A percentile compares a stretch with the other conserved stretches of the same genome.
Conservation (phyloP, 192 early-diverging fungal species). For the Helicostylum pulchrum region DNA sequence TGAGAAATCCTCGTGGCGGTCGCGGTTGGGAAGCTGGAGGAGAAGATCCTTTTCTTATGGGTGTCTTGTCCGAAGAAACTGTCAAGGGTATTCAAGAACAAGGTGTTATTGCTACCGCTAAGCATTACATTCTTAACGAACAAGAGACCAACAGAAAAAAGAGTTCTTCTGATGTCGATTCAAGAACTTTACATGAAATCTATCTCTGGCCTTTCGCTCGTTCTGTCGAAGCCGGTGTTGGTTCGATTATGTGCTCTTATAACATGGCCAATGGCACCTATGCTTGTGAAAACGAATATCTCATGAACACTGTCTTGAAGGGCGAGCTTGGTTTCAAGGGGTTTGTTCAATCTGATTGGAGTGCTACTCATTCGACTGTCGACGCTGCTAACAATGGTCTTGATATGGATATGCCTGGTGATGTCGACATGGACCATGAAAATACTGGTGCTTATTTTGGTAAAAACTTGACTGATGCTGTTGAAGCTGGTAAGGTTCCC, state of each 20-base stretch:
- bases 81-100: conserved; percentile 21
- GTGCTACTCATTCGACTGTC: conserved; percentile 33
- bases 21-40: conserved; percentile 25
- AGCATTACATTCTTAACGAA: conserved; percentile 26
- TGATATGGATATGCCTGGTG: conserved; percentile 66
- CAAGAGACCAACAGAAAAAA: conserved; percentile 21
- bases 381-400: conserved; percentile 35
- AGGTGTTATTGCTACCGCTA: conserved; percentile 19
- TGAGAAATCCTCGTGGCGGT: conserved; percentile 22
- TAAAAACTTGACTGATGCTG: conserved; percentile 11
- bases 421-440: background rate
- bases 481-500: conserved; percentile 1
- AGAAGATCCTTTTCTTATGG: conserved; percentile 27
- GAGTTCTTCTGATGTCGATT: conserved; percentile 45
- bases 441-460: conserved; percentile 9
- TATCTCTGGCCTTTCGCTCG: conserved; percentile 60
- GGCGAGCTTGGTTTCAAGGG: conserved; percentile 51
- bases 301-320: conserved; percentile 45
- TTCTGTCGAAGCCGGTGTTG: conserved; percentile 50
- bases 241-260: conserved; percentile 61
- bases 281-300: conserved; percentile 48
- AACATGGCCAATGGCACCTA: conserved; percentile 56
- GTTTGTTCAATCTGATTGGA: conserved; percentile 47
- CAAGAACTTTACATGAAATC: conserved; percentile 56
- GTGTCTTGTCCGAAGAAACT: conserved; percentile 1